Conservation (phyloP, 148 eudicot species). For the Amaranthus cruentus region DNA sequence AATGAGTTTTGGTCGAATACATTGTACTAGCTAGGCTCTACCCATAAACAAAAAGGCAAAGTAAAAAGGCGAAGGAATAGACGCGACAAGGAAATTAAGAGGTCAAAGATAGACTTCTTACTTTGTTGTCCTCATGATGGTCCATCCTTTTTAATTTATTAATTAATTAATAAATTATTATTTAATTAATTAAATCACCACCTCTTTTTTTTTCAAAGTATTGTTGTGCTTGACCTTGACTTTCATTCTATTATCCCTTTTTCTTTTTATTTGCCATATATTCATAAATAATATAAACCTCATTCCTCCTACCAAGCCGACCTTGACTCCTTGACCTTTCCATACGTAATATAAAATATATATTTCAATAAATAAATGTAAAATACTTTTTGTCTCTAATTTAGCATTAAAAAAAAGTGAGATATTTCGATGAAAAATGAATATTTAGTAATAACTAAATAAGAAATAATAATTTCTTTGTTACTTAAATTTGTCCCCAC, state of each 20-base stretch:
- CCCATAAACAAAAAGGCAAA: neutral
- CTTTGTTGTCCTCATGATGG: neutral
- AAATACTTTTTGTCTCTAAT: too few relatives aligned
- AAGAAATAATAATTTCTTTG: neutral
- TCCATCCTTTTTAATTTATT: too few relatives aligned
- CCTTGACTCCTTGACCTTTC: conserved; percentile 23
- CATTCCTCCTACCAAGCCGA: conserved; percentile 7
- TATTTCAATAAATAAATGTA: too few relatives aligned
- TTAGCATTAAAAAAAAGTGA: too few relatives aligned
- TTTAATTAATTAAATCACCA: too few relatives aligned
- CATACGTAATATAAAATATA: neutral
- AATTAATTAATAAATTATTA: too few relatives aligned
- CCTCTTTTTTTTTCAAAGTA: too few relatives aligned
- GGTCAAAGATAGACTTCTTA: neutral
- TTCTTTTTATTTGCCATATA: neutral
- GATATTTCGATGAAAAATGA: too few relatives aligned
- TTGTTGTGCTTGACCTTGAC: conserved; percentile 22
- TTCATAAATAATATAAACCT: neutral
- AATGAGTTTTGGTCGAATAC: too few relatives aligned
- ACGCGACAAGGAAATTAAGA: conserved; percentile 6
- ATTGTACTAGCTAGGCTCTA: too few relatives aligned
- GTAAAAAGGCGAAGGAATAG: neutral
- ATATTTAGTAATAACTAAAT: neutral
- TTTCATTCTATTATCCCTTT: neutral
- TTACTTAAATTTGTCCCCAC: too few relatives aligned